Percentiles rank a stretch among this genome's conserved stretches.
Conservation (phyloP, 2,329 filamentous ascomycete species). For the Cercospora beticola region DNA sequence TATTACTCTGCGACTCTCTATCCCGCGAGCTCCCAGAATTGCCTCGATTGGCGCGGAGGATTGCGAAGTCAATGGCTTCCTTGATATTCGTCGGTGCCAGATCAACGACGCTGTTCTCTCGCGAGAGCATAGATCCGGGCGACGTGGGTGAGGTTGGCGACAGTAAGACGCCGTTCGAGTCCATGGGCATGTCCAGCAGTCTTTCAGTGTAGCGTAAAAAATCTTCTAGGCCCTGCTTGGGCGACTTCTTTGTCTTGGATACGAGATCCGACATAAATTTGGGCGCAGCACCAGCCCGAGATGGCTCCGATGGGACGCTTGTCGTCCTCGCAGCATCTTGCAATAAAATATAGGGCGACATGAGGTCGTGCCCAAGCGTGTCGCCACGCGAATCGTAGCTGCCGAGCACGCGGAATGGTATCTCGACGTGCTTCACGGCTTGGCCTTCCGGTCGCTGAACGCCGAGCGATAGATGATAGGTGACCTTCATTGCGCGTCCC, state of each 20-base stretch:
- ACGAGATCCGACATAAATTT: conserved; percentile 24
- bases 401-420: conserved; percentile 89
- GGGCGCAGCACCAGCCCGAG: conserved; percentile 17
- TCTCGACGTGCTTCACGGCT: conserved; percentile 81
- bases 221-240: conserved; percentile 53
- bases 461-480: conserved; percentile 86
- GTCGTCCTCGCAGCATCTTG: conserved; percentile 70
- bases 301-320: conserved; percentile 36
- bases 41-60: conserved; percentile 73
- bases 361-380: conserved; percentile 87
- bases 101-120: conserved; percentile 37
- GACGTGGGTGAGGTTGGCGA: conserved; percentile 65
- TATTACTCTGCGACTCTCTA: conserved; percentile 65
- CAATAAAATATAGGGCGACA: conserved; percentile 88
- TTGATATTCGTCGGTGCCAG: conserved; percentile 62
- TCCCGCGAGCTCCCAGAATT: conserved; percentile 56
- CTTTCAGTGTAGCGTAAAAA: conserved; percentile 78
- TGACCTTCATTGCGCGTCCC: conserved; percentile 90
- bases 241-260: conserved; percentile 39
- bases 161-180: conserved; percentile 61
- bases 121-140: conserved; percentile 53
- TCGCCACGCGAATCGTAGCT: conserved; percentile 89
- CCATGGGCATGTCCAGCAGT: conserved; percentile 61
- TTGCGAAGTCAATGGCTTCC: conserved; percentile 87
- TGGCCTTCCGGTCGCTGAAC: conserved; percentile 84